Conservation (phyloP, 306 rosid genomes). For the Vigna mungo region DNA sequence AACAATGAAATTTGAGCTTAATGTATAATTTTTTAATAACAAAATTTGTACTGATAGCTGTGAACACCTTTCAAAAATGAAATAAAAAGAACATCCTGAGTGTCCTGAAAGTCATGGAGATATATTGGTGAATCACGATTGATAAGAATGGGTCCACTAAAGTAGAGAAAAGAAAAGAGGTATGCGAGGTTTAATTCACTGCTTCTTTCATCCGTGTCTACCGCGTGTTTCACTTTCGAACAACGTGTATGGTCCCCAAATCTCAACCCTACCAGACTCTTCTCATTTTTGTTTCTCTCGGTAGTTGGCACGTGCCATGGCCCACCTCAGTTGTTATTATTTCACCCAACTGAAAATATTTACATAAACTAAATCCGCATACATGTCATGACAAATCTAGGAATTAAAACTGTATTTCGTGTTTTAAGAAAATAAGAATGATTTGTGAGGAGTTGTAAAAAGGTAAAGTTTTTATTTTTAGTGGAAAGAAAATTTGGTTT, state of each 20-base stretch:
- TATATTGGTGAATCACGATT: neutral
- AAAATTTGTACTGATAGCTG: neutral
- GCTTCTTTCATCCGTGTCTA: slow-evolving; percentile 2
- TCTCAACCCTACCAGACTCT: too few relatives aligned
- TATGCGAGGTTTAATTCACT: neutral
- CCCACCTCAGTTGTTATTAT: neutral
- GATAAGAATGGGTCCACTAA: slow-evolving; percentile 22
- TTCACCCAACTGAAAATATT: too few relatives aligned
- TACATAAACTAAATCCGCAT: neutral
- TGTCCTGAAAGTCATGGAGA: slow-evolving; percentile 10
- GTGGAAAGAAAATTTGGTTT: neutral
- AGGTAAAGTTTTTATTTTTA: neutral
- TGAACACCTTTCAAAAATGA: neutral
- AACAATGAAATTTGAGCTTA: neutral
- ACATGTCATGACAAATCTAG: neutral
- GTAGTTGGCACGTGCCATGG: slow-evolving; percentile 18
- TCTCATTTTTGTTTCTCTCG: neutral
- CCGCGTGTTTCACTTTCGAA: neutral
- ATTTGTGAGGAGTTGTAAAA: too few relatives aligned
- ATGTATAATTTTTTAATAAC: neutral
- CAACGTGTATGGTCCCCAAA: slow-evolving; percentile 17
- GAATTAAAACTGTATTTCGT: too few relatives aligned
- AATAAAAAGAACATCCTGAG: neutral
- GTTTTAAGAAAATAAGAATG: too few relatives aligned
- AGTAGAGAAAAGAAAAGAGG: neutral